phyloP scores from a whole-genome alignment of 768 basidiomycete genomes.

The Suillus hirtellus region DNA sequence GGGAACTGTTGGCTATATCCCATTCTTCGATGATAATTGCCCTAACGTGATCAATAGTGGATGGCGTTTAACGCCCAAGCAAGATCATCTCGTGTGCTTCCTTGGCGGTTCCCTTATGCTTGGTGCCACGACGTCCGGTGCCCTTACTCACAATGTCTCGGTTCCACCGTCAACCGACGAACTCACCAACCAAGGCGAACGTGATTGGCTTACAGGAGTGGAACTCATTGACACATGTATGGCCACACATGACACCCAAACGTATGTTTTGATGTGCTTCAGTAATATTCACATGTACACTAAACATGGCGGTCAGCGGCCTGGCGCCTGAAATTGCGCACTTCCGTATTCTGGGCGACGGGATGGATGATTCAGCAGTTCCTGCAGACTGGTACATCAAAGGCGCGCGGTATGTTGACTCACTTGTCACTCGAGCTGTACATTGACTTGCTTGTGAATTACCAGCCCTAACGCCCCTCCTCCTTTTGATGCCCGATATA shows the following conservation, averaged over 20 bases:
- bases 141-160: conserved; percentile 52
- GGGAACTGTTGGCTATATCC: conserved; percentile 35
- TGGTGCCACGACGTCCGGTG: conserved; percentile 73
- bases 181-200: conserved; percentile 57
- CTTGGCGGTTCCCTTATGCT: conserved; percentile 90
- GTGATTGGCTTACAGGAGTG: conserved; percentile 82
- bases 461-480: conserved; percentile 26
- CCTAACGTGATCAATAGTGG: conserved; percentile 31
- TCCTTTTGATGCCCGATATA: conserved; percentile 87
- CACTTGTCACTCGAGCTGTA: not conserved
- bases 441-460: conserved; percentile 9
- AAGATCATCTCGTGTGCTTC: conserved; percentile 97
- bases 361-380: conserved; percentile 35
- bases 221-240: conserved; percentile 89
- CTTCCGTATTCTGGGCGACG: conserved; percentile 68
- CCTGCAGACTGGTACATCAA: conserved; percentile 91
- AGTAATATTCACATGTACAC: not conserved
- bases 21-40: not conserved
- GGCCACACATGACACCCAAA: conserved; percentile 79
- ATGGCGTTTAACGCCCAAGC: conserved; percentile 82
- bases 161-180: conserved; percentile 66
- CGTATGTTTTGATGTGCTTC: conserved; percentile 48
- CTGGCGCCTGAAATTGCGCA: conserved; percentile 89
- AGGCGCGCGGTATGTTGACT: conserved; percentile 55
- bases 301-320: conserved; percentile 48